These are phyloP conservation scores for Holtermannia corniformis DNA, from an alignment of 768 basidiomycete species.

Conservation along the genomic window DNA sequence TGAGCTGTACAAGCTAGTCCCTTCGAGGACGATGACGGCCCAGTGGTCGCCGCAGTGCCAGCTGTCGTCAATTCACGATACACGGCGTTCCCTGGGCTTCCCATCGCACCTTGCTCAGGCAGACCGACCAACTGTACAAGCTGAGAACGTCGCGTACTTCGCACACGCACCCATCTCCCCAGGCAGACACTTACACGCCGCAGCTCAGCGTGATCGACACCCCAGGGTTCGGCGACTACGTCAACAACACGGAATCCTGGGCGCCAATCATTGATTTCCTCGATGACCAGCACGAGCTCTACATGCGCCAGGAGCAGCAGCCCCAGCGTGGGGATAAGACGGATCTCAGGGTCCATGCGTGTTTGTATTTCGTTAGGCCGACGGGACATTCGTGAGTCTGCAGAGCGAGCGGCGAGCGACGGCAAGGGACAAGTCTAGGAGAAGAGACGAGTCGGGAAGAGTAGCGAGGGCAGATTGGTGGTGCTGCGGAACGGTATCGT, in stretches of 20 bases:
- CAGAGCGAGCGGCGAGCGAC: no score
- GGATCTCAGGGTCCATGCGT: slow-evolving; percentile 91
- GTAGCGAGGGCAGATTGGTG: no score
- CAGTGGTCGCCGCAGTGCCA: no score
- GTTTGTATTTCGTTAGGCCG: slow-evolving; percentile 91
- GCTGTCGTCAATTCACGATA: not conserved
- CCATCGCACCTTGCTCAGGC: no score
- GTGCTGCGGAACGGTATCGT: not conserved
- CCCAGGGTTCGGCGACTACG: slow-evolving; percentile 98
- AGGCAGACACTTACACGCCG: not conserved
- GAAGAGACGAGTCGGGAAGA: no score
- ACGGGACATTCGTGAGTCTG: slow-evolving; percentile 84
- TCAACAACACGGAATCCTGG: slow-evolving; percentile 99
- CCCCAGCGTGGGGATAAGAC: slow-evolving; percentile 90
- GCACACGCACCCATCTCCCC: no score
- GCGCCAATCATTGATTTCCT: slow-evolving; percentile 93
- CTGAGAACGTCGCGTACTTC: no score
- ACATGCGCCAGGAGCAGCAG: slow-evolving; percentile 89
- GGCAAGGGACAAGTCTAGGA: no score
- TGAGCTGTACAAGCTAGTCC: not conserved
- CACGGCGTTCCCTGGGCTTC: not conserved
- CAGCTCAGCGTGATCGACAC: slow-evolving; percentile 96
- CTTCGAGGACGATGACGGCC: no score
- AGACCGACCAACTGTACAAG: no score
- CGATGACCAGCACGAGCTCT: slow-evolving; percentile 46